These are phyloP conservation scores for Carex sylvatica DNA, from an alignment of 202 grass and related monocot genomes.

Conservation along the genomic window DNA sequence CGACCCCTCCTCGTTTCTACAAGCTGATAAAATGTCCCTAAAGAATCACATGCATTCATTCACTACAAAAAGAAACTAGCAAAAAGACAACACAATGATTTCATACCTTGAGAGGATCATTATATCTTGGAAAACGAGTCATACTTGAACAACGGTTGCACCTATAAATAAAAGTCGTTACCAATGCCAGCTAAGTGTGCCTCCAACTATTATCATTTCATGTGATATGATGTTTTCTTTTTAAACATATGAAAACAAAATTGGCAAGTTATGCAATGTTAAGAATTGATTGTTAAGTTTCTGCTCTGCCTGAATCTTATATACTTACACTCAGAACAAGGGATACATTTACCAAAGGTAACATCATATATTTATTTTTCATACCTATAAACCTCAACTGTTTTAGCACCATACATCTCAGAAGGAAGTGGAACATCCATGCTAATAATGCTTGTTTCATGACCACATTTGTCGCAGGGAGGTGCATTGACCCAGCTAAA, in stretches of 20 bases:
- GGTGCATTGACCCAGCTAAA: slow-evolving; percentile 89
- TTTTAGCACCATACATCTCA: slow-evolving; percentile 73
- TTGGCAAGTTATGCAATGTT: background rate
- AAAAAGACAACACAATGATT: slow-evolving; percentile 19
- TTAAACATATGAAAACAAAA: background rate
- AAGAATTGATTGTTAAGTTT: background rate
- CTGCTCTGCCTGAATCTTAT: background rate
- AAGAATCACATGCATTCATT: slow-evolving; percentile 21
- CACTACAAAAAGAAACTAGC: slow-evolving; percentile 17
- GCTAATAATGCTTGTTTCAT: slow-evolving; percentile 57
- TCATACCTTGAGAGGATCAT: slow-evolving; percentile 82
- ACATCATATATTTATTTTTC: background rate
- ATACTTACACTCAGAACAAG: background rate
- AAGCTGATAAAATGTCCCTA: slow-evolving; percentile 50
- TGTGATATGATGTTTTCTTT: background rate
- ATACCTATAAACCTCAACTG: slow-evolving; percentile 98
- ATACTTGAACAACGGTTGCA: slow-evolving; percentile 68
- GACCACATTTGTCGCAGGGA: slow-evolving; percentile 71
- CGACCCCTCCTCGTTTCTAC: slow-evolving; percentile 88
- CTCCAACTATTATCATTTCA: background rate
- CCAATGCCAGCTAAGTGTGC: slow-evolving; percentile 3
- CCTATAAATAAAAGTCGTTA: slow-evolving; percentile 40
- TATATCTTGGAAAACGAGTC: slow-evolving; percentile 92
- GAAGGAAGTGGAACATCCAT: slow-evolving; percentile 67
- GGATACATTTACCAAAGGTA: background rate